Base-by-base conservation (phyloP, 768 basidiomycete genomes). In the Cubamyces lactineus region DNA sequence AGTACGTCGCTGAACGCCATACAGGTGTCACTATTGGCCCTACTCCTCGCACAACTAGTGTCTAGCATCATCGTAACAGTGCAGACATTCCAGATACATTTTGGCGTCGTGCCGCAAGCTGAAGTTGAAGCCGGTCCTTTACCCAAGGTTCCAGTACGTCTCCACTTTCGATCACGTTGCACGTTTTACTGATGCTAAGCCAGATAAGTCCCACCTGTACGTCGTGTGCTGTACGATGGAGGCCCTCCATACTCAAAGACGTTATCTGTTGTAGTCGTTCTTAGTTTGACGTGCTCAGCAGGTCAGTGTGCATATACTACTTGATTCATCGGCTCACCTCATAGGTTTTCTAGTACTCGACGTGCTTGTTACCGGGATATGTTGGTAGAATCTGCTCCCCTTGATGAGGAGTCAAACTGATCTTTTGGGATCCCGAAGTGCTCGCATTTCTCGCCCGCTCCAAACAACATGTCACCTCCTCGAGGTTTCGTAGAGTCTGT, bases 401-500 rank as follows among this genome's bases (percentile, higher is more conserved):
- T 19, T 12, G 2, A 26, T n/a, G 24, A 30, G 12, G 15, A 11
- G 15, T 17, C 1, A 30, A 12, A 8, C 28, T 21, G 13, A n/a
- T 50, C 7, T 11, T 43, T 45, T 28, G 8, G 19, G 8, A 3
- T 13, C 26, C 26, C 3, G 17, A 41, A 69, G 67, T 70, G 23
- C 57, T 70, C 17, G 40, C 49, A 11, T 68, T 58, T 45, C 65
- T 70, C 6, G 53, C 57, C 2, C 59, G 63, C n/a, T 65, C 69
- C 38, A 63, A 65, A 48, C 62, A 66, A 17, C 51, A 53, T 38
- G 63, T 70, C 48, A 48, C 52, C n/a, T 66, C 69, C 8, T 63
- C 67, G 17, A 58, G 69, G 39, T 67, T 70, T 23, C 62, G 61
- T 16, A 46, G 64, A 21, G 69, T 69, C 42, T 11, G 55, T 52